Evolutionary conservation across 2,329 filamentous ascomycete genomes (phyloP), one percentile per base, ranked within the genome.

Genomic region (Mollisiaceae sp.): DNA sequence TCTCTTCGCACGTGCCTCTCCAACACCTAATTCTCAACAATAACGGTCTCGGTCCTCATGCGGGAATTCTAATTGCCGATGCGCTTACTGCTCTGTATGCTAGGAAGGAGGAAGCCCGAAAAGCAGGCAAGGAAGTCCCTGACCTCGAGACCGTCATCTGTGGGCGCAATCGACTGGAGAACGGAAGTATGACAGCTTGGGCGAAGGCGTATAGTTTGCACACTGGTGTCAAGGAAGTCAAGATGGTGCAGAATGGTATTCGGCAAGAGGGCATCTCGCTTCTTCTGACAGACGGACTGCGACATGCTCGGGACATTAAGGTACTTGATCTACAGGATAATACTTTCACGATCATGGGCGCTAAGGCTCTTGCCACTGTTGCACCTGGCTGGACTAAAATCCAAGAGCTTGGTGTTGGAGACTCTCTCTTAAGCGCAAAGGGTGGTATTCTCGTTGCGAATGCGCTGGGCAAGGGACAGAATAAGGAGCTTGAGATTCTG

Each of bases 181-280:
- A 94, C 74, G 95, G 94, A 72, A 95, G 91, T 76, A 99, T 99
- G 95, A 88, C 87, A 15, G 94, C 94, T 0, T 99, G 95, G 95
- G 93, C 94, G 50, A 91, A 90, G 77, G 86, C 93, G 0, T 97
- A 92, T 78, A 88, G 89, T 74, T 89, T 94, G 65, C 93, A 98
- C 77, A 88, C 86, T 70, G 90, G 91, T 64, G 86, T 99, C 69
- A 91, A 90, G 79, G 89, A 89, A 65, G 87, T 99, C 72, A 96
- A 94, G 84, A 98, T 99, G 95, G 93, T 97, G 32, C 95, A 98
- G 80, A 98, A 99, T 78, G 95, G 95, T 60, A 99, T 99, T 72
- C 87, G 95, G 52, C 92, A 94, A 76, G 93, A 98, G 78, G 95
- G 95, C 67, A 95, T 98, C 75, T 89, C 89, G 57, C 86, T 90